A percentile compares a stretch with the other conserved stretches of the same genome.
Conservation (phyloP, 345 rosid genomes). For the Angophora floribunda region DNA sequence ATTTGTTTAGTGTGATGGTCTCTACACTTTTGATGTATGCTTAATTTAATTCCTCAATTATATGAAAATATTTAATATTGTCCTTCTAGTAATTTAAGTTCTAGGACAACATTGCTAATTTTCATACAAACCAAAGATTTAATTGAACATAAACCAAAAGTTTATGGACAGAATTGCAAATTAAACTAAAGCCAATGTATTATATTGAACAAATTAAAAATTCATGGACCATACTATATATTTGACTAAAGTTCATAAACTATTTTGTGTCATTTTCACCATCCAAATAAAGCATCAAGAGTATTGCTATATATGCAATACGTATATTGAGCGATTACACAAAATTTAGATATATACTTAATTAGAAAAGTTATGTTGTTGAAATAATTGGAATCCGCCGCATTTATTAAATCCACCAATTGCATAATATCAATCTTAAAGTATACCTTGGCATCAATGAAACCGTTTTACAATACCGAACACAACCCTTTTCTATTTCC, state of each 20-base stretch:
- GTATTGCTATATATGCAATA: background rate
- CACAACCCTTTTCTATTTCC: background rate
- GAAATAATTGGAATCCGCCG: background rate
- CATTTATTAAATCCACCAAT: background rate
- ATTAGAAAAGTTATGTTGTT: background rate
- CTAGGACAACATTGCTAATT: too few species aligned
- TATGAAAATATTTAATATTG: too few species aligned
- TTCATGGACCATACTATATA: too few species aligned
- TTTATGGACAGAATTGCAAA: too few species aligned
- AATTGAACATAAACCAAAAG: background rate
- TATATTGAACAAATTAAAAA: too few species aligned
- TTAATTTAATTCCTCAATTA: too few species aligned
- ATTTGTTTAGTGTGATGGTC: too few species aligned
- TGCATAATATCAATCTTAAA: background rate
- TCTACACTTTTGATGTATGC: background rate
- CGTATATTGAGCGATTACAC: background rate
- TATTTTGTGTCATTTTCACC: too few species aligned
- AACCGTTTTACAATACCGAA: background rate
- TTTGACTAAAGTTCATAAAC: too few species aligned
- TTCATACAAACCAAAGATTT: background rate
- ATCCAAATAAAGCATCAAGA: background rate
- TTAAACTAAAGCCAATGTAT: too few species aligned
- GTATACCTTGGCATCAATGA: background rate
- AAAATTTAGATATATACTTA: background rate
- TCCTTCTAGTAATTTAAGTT: too few species aligned